Evolutionary conservation across 2,329 filamentous ascomycete species (phyloP).

Genomic region (Triangularia setosa): DNA sequence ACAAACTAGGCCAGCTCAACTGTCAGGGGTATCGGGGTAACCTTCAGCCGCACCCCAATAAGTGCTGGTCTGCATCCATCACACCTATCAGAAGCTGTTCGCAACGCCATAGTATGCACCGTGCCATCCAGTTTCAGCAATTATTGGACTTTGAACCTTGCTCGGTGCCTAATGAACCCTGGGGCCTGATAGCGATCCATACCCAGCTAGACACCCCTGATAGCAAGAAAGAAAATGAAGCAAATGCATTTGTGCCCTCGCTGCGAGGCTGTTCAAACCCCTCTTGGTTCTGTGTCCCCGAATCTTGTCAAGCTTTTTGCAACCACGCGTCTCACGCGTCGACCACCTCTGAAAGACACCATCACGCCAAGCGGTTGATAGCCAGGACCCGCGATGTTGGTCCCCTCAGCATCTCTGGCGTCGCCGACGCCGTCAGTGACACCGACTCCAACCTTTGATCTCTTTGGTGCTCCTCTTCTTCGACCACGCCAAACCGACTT

Average conservation of each 20-base stretch:
- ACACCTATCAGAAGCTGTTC: background rate
- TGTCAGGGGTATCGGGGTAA: background rate
- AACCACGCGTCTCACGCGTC: background rate
- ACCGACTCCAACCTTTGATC: conserved; percentile 7
- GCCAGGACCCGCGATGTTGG: conserved; percentile 10
- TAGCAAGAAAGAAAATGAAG: background rate
- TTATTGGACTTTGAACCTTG: background rate
- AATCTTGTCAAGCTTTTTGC: background rate
- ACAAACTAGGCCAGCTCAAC: background rate
- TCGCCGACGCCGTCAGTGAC: conserved; percentile 20
- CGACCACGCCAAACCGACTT: conserved; percentile 15
- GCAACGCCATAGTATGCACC: background rate
- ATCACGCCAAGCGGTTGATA: background rate
- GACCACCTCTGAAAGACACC: background rate
- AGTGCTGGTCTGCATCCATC: background rate
- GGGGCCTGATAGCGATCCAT: background rate
- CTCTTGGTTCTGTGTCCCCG: background rate
- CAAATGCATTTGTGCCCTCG: background rate
- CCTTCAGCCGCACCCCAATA: background rate
- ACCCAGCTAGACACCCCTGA: background rate
- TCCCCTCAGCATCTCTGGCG: conserved; percentile 10
- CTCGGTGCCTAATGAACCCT: background rate
- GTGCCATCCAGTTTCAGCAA: background rate
- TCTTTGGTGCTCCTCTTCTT: conserved; percentile 5
- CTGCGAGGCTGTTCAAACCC: background rate